A percentile compares a stretch with the other conserved stretches of the same genome.
These are phyloP conservation scores for Blastomyces percursus DNA, from an alignment of 2,329 filamentous ascomycete genomes.

Conservation along the genomic window DNA sequence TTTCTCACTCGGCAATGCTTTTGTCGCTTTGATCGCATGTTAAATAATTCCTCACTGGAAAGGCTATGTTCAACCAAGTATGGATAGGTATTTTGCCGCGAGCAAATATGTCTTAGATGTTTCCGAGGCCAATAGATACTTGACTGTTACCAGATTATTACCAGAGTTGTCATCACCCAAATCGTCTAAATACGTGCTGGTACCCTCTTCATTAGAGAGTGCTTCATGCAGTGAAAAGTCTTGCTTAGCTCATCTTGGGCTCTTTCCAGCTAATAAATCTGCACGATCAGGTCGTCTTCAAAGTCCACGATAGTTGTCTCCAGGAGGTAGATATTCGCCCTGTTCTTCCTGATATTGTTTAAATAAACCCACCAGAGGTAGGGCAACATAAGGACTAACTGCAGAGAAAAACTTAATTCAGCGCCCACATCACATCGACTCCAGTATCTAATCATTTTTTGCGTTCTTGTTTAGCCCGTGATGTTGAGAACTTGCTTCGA, in stretches of 20 bases:
- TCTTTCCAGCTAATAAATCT: neutral
- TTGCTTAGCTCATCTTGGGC: neutral
- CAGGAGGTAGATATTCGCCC: neutral
- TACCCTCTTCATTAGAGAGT: neutral
- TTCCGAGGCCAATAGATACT: neutral
- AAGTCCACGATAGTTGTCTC: slow-evolving; percentile 1
- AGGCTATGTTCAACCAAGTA: neutral
- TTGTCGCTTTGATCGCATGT: neutral
- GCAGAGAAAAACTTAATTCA: neutral
- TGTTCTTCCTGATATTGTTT: neutral
- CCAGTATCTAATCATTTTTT: neutral
- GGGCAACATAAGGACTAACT: neutral
- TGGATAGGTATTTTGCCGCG: neutral
- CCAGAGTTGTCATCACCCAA: neutral
- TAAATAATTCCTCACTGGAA: neutral
- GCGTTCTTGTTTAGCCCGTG: neutral
- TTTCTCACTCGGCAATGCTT: neutral
- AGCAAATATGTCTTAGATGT: neutral
- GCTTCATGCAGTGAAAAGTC: neutral
- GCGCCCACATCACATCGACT: neutral
- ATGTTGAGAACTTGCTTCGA: neutral
- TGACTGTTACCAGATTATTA: neutral
- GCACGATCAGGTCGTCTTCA: neutral
- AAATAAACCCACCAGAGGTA: neutral
- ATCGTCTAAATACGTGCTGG: neutral